phyloP scores from a whole-genome alignment of 352 stramenopile genomes.

The Aphanomyces invadans region DNA sequence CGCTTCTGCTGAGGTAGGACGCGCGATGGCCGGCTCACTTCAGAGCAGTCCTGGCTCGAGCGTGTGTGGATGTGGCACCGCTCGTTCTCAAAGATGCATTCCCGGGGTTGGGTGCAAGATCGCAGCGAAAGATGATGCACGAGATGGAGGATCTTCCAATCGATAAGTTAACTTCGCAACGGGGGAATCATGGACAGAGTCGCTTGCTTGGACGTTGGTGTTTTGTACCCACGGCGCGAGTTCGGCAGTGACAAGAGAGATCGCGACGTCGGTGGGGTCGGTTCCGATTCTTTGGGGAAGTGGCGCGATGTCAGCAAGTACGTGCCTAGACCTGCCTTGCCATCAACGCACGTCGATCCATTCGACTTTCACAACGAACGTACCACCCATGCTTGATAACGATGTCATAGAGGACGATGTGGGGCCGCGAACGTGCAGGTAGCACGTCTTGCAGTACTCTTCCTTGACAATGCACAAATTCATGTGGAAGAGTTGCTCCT shows the following conservation, averaged over 20 bases:
- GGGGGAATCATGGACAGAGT: slow-evolving; percentile 9
- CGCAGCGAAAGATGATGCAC: too few relatives aligned
- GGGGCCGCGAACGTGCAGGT: not conserved
- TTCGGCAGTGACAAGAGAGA: not conserved
- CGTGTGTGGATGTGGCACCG: too few relatives aligned
- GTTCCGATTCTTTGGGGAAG: not conserved
- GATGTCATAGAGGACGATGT: slow-evolving; percentile 1
- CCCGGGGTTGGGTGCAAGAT: too few relatives aligned
- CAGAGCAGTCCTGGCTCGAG: too few relatives aligned
- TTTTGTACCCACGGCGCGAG: not conserved
- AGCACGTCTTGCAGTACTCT: slow-evolving; percentile 14
- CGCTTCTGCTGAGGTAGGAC: too few relatives aligned
- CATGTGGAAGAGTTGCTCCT: not conserved
- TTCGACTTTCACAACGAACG: not conserved
- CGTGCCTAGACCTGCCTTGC: not conserved
- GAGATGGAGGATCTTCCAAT: too few relatives aligned
- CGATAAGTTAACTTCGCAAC: not conserved
- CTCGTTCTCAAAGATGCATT: too few relatives aligned
- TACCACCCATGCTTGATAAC: not conserved
- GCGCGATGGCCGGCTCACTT: too few relatives aligned
- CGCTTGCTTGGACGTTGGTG: not conserved
- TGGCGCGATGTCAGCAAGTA: not conserved
- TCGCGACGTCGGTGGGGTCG: not conserved
- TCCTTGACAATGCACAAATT: slow-evolving; percentile 1
- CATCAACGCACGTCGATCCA: not conserved